Conservation (phyloP, 148 eudicot genomes). For the Persicaria maculosa region DNA sequence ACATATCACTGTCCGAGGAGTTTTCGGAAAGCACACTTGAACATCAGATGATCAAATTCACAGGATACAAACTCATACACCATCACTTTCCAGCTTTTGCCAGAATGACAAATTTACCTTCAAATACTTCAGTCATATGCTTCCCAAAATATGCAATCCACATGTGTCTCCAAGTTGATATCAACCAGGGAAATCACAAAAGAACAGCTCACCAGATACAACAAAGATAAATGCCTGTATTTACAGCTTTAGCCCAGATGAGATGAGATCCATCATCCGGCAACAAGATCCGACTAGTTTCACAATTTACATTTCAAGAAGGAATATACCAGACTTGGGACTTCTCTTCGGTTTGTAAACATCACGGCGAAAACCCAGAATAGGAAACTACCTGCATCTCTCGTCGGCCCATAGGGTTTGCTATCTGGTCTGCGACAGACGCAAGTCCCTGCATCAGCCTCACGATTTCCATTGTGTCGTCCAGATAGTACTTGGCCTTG, state of each 20-base stretch:
- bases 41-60: no score
- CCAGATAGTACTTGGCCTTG: constrained; percentile 12
- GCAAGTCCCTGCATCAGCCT: constrained; percentile 13
- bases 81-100: no score
- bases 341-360: neutral
- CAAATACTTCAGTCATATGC: no score
- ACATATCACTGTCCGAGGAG: no score
- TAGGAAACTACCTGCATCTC: neutral
- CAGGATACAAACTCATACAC: no score
- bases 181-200: constrained; percentile 1
- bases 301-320: constrained; percentile 9
- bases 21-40: no score
- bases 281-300: neutral
- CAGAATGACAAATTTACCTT: no score
- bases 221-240: neutral
- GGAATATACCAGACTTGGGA: neutral
- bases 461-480: constrained; percentile 5
- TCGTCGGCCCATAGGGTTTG: constrained; percentile 7
- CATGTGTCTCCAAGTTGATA: neutral
- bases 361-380: constrained; percentile 3
- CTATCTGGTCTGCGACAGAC: constrained; percentile 9
- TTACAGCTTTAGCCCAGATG: constrained; percentile 1
- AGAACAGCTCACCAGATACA: neutral
- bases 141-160: no score
- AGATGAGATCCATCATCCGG: neutral